These are phyloP conservation scores for Pulveroboletus sp. DNA, from an alignment of 768 basidiomycete genomes.

Conservation along the genomic window DNA sequence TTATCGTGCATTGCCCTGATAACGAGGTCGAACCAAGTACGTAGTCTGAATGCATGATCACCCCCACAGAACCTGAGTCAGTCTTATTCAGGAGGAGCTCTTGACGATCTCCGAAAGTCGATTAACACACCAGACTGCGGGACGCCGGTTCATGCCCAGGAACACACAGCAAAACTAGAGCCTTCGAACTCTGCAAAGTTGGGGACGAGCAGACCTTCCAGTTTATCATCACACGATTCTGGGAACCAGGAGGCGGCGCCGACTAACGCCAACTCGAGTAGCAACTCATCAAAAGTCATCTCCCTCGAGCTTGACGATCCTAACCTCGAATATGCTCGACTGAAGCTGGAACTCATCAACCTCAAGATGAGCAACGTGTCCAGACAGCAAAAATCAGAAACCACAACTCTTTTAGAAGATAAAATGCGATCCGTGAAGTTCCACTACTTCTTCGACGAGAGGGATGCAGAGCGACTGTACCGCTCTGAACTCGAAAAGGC, in stretches of 20 bases:
- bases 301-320: slow-evolving; percentile 49
- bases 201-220: slow-evolving; percentile 39
- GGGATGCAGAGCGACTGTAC: slow-evolving; percentile 60
- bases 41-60: slow-evolving; percentile 5
- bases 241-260: background rate
- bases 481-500: slow-evolving; percentile 48
- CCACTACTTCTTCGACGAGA: slow-evolving; percentile 69
- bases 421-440: slow-evolving; percentile 46
- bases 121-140: background rate
- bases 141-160: background rate
- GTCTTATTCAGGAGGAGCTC: slow-evolving; percentile 9
- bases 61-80: background rate
- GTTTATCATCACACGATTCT: slow-evolving; percentile 31
- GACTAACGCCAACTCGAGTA: slow-evolving; percentile 7
- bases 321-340: slow-evolving; percentile 55
- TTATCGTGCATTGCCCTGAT: slow-evolving; percentile 60
- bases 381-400: slow-evolving; percentile 22
- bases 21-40: slow-evolving; percentile 47
- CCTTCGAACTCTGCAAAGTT: slow-evolving; percentile 23
- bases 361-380: slow-evolving; percentile 36
- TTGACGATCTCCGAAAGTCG: slow-evolving; percentile 11
- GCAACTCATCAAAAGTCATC: slow-evolving; percentile 26
- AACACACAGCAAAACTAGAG: background rate
- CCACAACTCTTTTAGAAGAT: slow-evolving; percentile 39
- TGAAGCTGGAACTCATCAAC: slow-evolving; percentile 54